phyloP scores from a whole-genome alignment of 106 monocot genomes.

The Iris macrosiphon region DNA sequence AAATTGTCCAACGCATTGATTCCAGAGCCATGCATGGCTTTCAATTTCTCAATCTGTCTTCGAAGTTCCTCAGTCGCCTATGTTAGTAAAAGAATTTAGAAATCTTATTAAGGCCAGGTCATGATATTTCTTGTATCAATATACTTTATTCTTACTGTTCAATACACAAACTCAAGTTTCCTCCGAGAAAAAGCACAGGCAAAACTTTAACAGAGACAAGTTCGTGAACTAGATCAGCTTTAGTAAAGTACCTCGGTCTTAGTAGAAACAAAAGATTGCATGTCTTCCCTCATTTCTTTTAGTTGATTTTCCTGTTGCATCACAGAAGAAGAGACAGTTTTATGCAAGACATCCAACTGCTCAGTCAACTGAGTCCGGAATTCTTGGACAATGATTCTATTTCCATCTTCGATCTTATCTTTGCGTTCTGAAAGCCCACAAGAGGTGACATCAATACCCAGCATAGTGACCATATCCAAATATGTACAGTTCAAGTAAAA shows the following conservation, averaged over 20 bases:
- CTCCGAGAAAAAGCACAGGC: constrained; percentile 20
- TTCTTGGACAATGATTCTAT: constrained; percentile 57
- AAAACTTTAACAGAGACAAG: constrained; percentile 72
- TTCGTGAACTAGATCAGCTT: too few species aligned
- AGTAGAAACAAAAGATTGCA: constrained; percentile 84
- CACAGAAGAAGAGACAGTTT: constrained; percentile 72
- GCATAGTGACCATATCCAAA: too few species aligned
- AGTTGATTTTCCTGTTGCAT: constrained; percentile 86
- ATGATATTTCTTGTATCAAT: neutral
- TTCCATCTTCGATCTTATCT: constrained; percentile 85
- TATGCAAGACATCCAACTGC: constrained; percentile 81
- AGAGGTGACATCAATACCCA: neutral
- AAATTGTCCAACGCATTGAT: constrained; percentile 52
- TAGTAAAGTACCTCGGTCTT: constrained; percentile 69
- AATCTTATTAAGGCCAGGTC: neutral
- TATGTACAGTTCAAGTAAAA: neutral
- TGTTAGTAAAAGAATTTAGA: constrained; percentile 40
- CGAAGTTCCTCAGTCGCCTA: constrained; percentile 70
- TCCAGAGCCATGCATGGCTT: constrained; percentile 45
- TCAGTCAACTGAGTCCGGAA: constrained; percentile 76
- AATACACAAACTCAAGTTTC: neutral
- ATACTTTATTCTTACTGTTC: neutral
- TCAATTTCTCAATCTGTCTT: constrained; percentile 49
- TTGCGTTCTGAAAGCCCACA: constrained; percentile 56
- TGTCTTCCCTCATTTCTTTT: constrained; percentile 93